A percentile compares a stretch with the other conserved stretches of the same genome.
phyloP scores from a whole-genome alignment of 164 flowering plant species.

The Vitis amurensis region DNA sequence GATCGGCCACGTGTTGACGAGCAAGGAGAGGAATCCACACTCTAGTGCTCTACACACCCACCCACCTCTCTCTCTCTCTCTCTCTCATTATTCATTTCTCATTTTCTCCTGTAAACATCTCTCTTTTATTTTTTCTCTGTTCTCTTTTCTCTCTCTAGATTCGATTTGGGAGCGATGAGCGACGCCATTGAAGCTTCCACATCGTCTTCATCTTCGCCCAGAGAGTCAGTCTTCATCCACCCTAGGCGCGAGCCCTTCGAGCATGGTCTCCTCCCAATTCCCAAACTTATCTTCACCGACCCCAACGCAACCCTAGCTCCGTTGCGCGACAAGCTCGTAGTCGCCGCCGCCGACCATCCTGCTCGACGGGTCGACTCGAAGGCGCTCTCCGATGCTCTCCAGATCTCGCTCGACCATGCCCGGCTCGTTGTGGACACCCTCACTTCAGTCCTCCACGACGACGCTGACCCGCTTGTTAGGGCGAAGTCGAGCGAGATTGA shows the following conservation, averaged over 20 bases:
- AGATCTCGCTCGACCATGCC: slow-evolving; percentile 79
- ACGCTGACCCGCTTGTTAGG: slow-evolving; percentile 47
- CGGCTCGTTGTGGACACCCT: slow-evolving; percentile 77
- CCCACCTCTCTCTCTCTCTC: neutral
- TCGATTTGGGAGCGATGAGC: slow-evolving; percentile 18
- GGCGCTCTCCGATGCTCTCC: slow-evolving; percentile 55
- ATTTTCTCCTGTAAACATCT: neutral
- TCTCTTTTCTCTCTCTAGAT: neutral
- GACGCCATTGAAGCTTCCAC: slow-evolving; percentile 34
- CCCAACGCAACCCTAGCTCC: slow-evolving; percentile 60
- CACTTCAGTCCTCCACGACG: slow-evolving; percentile 61
- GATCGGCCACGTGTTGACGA: neutral
- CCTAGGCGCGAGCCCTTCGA: slow-evolving; percentile 86
- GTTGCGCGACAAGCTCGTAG: slow-evolving; percentile 48
- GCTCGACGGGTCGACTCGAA: slow-evolving; percentile 38
- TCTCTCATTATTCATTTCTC: slow-evolving; percentile 1
- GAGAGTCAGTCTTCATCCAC: slow-evolving; percentile 32
- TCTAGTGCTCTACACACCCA: too few species aligned
- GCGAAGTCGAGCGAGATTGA: slow-evolving; percentile 42
- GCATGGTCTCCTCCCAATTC: slow-evolving; percentile 87
- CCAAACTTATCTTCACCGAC: slow-evolving; percentile 85
- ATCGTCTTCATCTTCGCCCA: slow-evolving; percentile 25
- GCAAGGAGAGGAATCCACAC: neutral
- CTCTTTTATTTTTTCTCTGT: neutral
- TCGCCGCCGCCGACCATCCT: slow-evolving; percentile 1